phyloP scores from a whole-genome alignment of 352 stramenopile genomes.

The Aphanomyces stellatus region DNA sequence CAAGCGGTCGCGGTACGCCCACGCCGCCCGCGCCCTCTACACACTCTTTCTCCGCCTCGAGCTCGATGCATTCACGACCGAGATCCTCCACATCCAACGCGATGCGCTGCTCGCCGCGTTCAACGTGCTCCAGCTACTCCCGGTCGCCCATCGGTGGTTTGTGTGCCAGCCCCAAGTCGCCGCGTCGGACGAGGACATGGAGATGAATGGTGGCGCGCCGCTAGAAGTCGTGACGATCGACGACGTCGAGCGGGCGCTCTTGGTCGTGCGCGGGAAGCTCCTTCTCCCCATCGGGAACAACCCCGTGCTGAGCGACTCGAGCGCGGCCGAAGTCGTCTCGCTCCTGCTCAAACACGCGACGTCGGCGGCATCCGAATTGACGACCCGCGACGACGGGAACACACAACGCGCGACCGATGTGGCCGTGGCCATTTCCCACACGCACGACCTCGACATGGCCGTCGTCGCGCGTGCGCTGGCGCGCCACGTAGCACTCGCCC shows the following conservation, averaged over 20 bases:
- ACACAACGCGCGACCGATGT: no score
- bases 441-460: background rate
- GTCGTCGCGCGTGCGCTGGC: background rate
- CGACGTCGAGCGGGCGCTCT: background rate
- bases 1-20: background rate
- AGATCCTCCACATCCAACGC: background rate
- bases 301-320: background rate
- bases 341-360: conserved; percentile 2
- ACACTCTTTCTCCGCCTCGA: conserved; percentile 3
- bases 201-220: background rate
- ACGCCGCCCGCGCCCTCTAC: conserved; percentile 2
- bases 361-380: background rate
- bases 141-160: background rate
- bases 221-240: background rate
- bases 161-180: background rate
- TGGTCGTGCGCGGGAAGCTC: conserved; percentile 4
- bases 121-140: background rate
- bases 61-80: background rate
- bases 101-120: background rate
- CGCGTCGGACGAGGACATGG: background rate
- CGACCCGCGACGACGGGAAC: no score
- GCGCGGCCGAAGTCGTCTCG: conserved; percentile 6
- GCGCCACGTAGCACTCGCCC: background rate
- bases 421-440: background rate
- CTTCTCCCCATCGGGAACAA: background rate